Evolutionary conservation across 1,284 basidiomycete species (phyloP).

Genomic region (Pholiota adiposa): DNA sequence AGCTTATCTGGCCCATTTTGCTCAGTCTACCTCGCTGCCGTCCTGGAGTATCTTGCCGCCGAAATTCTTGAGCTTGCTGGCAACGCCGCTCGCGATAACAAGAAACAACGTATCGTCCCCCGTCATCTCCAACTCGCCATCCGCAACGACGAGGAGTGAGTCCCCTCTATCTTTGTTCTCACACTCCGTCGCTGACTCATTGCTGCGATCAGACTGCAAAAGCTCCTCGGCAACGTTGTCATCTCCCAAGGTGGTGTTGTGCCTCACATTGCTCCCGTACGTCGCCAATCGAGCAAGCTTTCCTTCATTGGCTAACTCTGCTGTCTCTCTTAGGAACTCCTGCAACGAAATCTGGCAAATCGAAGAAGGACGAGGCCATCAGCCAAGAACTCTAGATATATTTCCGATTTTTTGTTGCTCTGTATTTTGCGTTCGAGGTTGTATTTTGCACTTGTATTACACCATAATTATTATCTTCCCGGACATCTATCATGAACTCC

Average conservation of each 20-base stretch:
- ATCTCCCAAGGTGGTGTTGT: conserved; percentile 94
- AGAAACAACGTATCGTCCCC: conserved; percentile 92
- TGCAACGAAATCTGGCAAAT: conserved; percentile 49
- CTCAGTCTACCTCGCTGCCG: conserved; percentile 76
- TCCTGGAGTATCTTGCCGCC: conserved; percentile 83
- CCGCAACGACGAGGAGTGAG: conserved; percentile 84
- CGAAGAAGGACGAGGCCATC: conserved; percentile 39
- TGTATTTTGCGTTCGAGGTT: conserved; percentile 19
- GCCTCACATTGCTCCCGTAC: conserved; percentile 59
- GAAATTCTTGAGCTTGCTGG: conserved; percentile 89
- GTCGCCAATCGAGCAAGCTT: conserved; percentile 11
- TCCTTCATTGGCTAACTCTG: conserved; percentile 5
- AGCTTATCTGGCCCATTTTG: background rate
- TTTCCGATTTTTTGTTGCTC: conserved; percentile 14
- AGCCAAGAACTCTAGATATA: conserved; percentile 35
- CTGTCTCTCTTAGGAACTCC: conserved; percentile 37
- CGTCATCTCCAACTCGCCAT: conserved; percentile 91
- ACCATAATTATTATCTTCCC: conserved; percentile 26
- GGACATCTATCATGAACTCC: background rate
- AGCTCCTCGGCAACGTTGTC: conserved; percentile 82
- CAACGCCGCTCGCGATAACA: conserved; percentile 80
- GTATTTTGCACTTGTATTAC: conserved; percentile 18
- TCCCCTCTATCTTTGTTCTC: conserved; percentile 27
- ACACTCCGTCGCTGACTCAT: conserved; percentile 21
- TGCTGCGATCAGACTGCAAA: conserved; percentile 57